Evolutionary conservation across 257 asterid genomes (phyloP).

Genomic region (Solanum bulbocastanum): DNA sequence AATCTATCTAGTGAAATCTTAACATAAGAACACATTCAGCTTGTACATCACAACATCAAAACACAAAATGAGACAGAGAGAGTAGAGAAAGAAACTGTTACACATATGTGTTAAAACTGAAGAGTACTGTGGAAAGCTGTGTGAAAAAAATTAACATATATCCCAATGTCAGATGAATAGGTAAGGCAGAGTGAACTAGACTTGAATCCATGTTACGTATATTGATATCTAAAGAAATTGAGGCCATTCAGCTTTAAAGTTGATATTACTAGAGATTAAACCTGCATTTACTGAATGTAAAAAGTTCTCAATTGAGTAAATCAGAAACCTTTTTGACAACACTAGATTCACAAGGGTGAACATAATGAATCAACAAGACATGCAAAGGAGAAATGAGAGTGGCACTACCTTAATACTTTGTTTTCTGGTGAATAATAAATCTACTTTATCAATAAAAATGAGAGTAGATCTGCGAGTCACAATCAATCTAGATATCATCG

Average conservation of each 20-base stretch:
- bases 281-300: not conserved
- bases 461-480: not conserved
- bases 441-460: not conserved
- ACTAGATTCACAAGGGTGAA: not conserved
- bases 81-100: not conserved
- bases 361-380: not conserved
- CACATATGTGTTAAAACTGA: not conserved
- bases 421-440: not conserved
- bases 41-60: not conserved
- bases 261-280: not conserved
- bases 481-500: not conserved
- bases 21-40: not conserved
- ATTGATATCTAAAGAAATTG: not conserved
- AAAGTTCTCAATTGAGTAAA: not conserved
- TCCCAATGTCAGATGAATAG: not conserved
- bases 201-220: not conserved
- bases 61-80: not conserved
- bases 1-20: not conserved
- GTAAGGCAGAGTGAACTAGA: not conserved
- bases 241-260: not conserved
- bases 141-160: not conserved
- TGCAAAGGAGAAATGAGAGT: not conserved
- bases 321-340: not conserved
- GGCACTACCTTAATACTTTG: not conserved
- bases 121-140: not conserved